Base-by-base conservation (phyloP, 768 basidiomycete species). In the Pleurotus salmoneostramineus region DNA sequence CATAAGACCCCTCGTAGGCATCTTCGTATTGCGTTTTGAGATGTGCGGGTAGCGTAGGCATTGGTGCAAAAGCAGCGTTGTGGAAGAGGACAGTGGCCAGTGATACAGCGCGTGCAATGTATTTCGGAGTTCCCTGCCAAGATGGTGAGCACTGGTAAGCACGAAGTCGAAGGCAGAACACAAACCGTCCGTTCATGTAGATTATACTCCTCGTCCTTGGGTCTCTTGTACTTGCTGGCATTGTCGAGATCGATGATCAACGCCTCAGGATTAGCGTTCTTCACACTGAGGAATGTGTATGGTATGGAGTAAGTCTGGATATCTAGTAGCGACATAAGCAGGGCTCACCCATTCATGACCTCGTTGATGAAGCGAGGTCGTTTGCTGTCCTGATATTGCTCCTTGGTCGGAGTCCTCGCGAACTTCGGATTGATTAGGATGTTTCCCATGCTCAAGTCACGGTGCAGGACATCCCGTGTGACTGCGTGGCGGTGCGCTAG, bases 91-190 rank as follows among this genome's bases (percentile, higher is more conserved):
- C 17, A 34, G 32, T 14, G 44, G 50, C 54, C 32, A 35, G 14
- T 42, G 52, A 33, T 17, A 59, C 58, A 37, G 58, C 45, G 21
- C 58, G 51, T 36, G 58, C 58, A 37, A 59, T 59, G 44, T 54
- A 59, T 50, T 35, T 44, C n/a, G 58, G 58, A 21, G 58, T 59
- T 17, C 58, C 58, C 58, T 59, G 37, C 34, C 17, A 17, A 45
- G 44, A 27, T 27, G 21, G 21, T 27, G 21, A 27, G 21, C 21
- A 27, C 21, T 27, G 21, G 21, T 27, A 27, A 27, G 21, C 21
- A 27, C 21, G 21, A 27, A 27, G 21, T 27, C 21, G 21, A 27
- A 27, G 21, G 21, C 21, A 27, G 21, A 27, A 27, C 21, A 27
- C 21, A 27, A 27, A 27, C 21, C 1, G 21, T 27, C 21, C 21